Base-by-base conservation (phyloP, 305 asterid genomes). In the Solanum hybrid region DNA sequence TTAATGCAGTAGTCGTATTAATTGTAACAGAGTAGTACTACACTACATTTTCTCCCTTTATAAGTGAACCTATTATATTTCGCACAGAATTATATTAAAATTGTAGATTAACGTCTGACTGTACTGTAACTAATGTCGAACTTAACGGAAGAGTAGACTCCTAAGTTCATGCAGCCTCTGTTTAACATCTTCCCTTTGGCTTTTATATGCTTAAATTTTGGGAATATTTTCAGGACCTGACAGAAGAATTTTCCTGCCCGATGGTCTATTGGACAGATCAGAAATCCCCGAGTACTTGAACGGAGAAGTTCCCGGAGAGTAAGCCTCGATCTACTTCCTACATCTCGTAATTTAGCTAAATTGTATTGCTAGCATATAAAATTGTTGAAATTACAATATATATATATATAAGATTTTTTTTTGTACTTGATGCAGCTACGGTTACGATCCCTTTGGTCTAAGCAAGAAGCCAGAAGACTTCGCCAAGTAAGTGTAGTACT, bases 301-400 rank as follows among this genome's bases (percentile, higher is more conserved):
- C 17, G 99, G 99, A 89, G 99, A 97, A 94, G 99, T 96, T 37
- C 95, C 99, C 37, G 99, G 99, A 96, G 99, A 97, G 99, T 97
- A 93, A 93, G 98, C 89, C 51, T 3, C 83, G 20, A 10, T 85
- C 83, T n/a, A 51, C 29, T 20, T 68, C 5, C 41, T 78, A 2
- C 31, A 22, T 79, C 29, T 36, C 57, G 2, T 34, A 34, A 36
- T 79, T 78, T 36, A 5, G 57, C 13, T 34, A 78, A 79, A 20
- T 20, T 79, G 10, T 34, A 79, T 22, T 79, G 5, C 87, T 3
- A 5, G 22, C 9, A 9, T 41, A 14, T 39, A 41, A 34, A 81
- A 81, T 26, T 22, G 2, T 4, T 10, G 72, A 41, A 82, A 14
- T 9, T 82, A 9, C 27, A 9, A 31, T 31, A 31, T 31, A 24